These are phyloP conservation scores for Leptosphaerulina australis DNA, from an alignment of 2,329 filamentous ascomycete genomes.

Conservation along the genomic window DNA sequence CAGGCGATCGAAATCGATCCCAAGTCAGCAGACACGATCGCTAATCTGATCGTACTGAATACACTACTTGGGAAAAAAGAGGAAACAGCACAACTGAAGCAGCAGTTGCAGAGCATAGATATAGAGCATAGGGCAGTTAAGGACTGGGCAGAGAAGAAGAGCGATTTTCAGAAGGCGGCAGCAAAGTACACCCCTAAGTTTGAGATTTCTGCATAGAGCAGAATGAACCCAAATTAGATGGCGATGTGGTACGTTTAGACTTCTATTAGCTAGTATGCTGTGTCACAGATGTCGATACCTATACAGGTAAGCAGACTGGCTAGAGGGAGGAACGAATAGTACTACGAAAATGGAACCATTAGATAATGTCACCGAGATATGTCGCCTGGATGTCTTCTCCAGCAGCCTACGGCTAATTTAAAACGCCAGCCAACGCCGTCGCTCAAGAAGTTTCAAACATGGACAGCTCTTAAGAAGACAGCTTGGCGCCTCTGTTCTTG, in stretches of 20 bases:
- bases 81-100: constrained; percentile 64
- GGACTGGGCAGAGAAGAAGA: constrained; percentile 83
- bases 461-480: constrained; percentile 8
- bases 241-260: not conserved
- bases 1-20: constrained; percentile 78
- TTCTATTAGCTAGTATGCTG: not conserved
- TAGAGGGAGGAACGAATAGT: not conserved
- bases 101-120: constrained; percentile 61
- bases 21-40: constrained; percentile 74
- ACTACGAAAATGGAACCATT: not conserved
- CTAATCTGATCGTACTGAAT: constrained; percentile 81
- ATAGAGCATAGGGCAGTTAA: constrained; percentile 72
- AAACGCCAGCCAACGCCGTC: not conserved
- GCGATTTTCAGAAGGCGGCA: constrained; percentile 84
- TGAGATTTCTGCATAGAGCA: constrained; percentile 49
- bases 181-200: constrained; percentile 88
- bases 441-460: not conserved
- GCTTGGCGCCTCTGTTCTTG: constrained; percentile 10
- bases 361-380: not conserved
- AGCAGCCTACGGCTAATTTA: not conserved
- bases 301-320: not conserved
- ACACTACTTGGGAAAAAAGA: constrained; percentile 71
- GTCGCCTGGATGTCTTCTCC: not conserved
- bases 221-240: not conserved
- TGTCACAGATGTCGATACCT: not conserved